Percentiles rank a stretch among this genome's conserved stretches.
phyloP scores from a whole-genome alignment of 306 rosid species.

The Arachis stenosperma region DNA sequence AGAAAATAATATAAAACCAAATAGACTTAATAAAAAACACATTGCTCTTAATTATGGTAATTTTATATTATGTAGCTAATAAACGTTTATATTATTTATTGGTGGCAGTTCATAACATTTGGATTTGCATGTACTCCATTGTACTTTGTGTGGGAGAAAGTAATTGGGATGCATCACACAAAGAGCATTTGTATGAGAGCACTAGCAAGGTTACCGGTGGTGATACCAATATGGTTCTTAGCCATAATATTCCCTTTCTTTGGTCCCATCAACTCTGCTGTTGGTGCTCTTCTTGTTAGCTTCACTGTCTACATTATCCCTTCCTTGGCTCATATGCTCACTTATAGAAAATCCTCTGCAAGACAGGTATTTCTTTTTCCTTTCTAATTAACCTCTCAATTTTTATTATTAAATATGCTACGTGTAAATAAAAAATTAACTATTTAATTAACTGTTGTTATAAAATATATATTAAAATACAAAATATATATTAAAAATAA shows the following conservation, averaged over 20 bases:
- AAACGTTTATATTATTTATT: background rate
- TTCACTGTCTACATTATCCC: slow-evolving; percentile 98
- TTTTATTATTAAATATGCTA: too few relatives aligned
- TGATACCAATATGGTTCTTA: slow-evolving; percentile 91
- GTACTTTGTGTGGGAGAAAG: slow-evolving; percentile 99
- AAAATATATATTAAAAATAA: too few relatives aligned
- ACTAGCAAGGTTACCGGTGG: slow-evolving; percentile 88
- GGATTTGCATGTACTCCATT: slow-evolving; percentile 98
- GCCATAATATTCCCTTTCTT: slow-evolving; percentile 97
- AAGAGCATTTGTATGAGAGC: slow-evolving; percentile 86
- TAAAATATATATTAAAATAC: too few relatives aligned
- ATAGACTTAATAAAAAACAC: too few relatives aligned
- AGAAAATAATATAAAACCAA: too few relatives aligned
- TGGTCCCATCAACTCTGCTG: slow-evolving; percentile 94
- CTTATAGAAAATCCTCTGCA: slow-evolving; percentile 80
- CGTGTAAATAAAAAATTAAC: too few relatives aligned
- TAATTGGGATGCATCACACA: slow-evolving; percentile 95
- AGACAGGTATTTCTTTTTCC: slow-evolving; percentile 64
- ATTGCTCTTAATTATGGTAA: too few relatives aligned
- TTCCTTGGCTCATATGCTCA: slow-evolving; percentile 82
- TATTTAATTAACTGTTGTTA: too few relatives aligned
- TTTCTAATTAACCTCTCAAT: too few relatives aligned
- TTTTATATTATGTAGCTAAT: too few relatives aligned
- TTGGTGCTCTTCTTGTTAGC: slow-evolving; percentile 94
- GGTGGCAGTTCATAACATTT: slow-evolving; percentile 89